phyloP scores from a whole-genome alignment of 176 grass and related monocot genomes.

The Musa beccarii region DNA sequence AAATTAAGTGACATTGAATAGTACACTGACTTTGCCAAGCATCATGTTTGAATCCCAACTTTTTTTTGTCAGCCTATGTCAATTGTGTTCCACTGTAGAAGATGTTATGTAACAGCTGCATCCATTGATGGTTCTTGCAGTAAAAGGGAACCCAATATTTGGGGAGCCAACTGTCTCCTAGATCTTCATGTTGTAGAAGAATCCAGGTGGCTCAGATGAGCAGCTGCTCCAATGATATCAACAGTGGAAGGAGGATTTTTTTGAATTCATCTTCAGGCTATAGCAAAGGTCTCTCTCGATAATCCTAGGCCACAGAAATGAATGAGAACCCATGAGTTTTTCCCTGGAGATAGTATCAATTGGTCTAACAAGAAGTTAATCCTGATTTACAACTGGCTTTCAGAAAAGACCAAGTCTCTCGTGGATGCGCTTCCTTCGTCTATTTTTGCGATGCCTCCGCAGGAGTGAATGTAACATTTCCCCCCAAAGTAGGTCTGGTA shows the following conservation, averaged over 20 bases:
- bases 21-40: too few species aligned
- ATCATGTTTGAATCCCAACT: too few species aligned
- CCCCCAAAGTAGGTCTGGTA: background rate
- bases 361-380: conserved; percentile 12
- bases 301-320: background rate
- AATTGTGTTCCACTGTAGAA: too few species aligned
- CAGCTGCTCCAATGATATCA: background rate
- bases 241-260: conserved; percentile 4
- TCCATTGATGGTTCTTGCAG: too few species aligned
- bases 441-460: background rate
- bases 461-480: background rate
- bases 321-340: conserved; percentile 11
- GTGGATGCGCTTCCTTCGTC: conserved; percentile 7
- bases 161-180: background rate
- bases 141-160: background rate
- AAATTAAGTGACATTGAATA: too few species aligned
- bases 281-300: conserved; percentile 1
- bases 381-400: conserved; percentile 15
- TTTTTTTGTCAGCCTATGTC: too few species aligned
- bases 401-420: conserved; percentile 6
- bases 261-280: conserved; percentile 9
- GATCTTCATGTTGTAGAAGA: background rate
- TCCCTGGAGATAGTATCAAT: conserved; percentile 11
- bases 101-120: too few species aligned
- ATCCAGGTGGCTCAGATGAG: background rate